Evolutionary conservation across 2,329 filamentous ascomycete species (phyloP), one percentile per base, ranked within the genome.

Genomic region (Fusarium hostae): DNA sequence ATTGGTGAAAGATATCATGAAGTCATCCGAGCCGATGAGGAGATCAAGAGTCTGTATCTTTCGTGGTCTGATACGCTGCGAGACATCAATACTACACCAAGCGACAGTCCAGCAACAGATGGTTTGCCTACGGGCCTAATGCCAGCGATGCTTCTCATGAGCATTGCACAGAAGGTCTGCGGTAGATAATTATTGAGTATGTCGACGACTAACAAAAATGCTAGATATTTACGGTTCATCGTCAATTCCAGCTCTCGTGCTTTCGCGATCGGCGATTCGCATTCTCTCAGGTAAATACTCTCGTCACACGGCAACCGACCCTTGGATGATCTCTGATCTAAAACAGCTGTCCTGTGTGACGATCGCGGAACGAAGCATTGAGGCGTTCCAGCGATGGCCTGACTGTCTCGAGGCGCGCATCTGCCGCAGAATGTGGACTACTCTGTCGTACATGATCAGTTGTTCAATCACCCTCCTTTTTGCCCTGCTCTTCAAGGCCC

Each of bases 131-230:
- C 7, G 4, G 26, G 20, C 7, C 22, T 60, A 10, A 60, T 62
- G 59, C 59, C 59, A 16, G 59, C 54, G 7, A 62, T 62, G 59
- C 22, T 62, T 48, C 43, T 62, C 3, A 60, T 62, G 22, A 62
- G 59, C 13, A 62, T 58, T 1, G 59, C 59, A 4, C 59, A 62
- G 3, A 62, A 62, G 3, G 59, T n/a, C n/a, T n/a, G n/a, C n/a
- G n/a, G n/a, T n/a, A n/a, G n/a, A n/a, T n/a, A n/a, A n/a, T n/a
- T n/a, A n/a, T n/a, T n/a, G n/a, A n/a, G n/a, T n/a, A n/a, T n/a
- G n/a, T n/a, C n/a, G n/a, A n/a, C n/a, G n/a, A n/a, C n/a, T n/a
- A n/a, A n/a, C n/a, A n/a, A n/a, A n/a, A n/a, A n/a, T n/a, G n/a
- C n/a, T n/a, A n/a, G n/a, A n/a, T n/a, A n/a, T n/a, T n/a, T n/a